Evolutionary conservation across 2,329 filamentous ascomycete genomes (phyloP), one percentile per base, ranked within the genome.

Genomic region (Neonectria punicea): DNA sequence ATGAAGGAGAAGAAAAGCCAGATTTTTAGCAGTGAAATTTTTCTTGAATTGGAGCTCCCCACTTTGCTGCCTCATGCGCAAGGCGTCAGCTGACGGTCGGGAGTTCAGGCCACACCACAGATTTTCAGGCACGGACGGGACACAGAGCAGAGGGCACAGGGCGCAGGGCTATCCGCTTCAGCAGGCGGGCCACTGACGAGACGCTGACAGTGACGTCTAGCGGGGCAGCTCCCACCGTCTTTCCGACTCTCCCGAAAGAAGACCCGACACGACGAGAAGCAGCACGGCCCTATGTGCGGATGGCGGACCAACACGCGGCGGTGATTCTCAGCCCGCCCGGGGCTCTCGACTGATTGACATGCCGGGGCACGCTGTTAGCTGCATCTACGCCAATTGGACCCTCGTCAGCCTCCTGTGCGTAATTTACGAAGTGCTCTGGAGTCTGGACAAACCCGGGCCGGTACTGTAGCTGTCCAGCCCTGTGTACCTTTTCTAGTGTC

Each of bases 61-160:
- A 74, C 73, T 70, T 74, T 74, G 70, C 65, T 75, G 74, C 74
- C 73, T 76, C 66, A 69, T 69, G 73, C 73, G 68, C 73, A 73
- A 76, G 73, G 74, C 74, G 70, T 62, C 68, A 69, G 61, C n/a
- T 49, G 50, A 30, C 73, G 68, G 60, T 43, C 68, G 67, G 65
- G 55, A 46, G 36, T 53, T 44, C 41, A 51, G 34, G 44, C 18
- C 44, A 47, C 44, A 9, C 18, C 44, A 47, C 44, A 16, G n/a
- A 25, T 30, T 36, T 50, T 46, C 20, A 32, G 43, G 14, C 43
- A 36, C 53, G 59, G 59, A 25, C 53, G 32, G 32, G 11, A 43
- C 50, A 55, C 30, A 55, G 34, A 46, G 36, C 46, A 22, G n/a
- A 30, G 34, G 55, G 46, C 46, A n/a, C 34, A 30, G 30, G 41